Conservation (phyloP, 805 yeast species). For the Ogataea ramenticola region DNA sequence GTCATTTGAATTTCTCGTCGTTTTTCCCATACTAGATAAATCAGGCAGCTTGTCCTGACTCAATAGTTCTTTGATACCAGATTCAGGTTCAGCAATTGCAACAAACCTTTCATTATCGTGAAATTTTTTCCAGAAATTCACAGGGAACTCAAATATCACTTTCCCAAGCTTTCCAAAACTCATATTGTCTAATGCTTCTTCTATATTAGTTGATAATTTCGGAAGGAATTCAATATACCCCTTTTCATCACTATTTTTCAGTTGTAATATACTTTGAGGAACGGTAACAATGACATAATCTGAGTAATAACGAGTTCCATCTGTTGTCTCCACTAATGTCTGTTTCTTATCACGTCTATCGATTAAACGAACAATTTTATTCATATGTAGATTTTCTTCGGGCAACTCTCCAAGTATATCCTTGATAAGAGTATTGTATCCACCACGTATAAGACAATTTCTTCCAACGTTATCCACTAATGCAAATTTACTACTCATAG, state of each 20-base stretch:
- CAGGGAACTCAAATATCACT: constrained; percentile 59
- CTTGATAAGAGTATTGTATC: constrained; percentile 47
- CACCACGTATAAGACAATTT: constrained; percentile 60
- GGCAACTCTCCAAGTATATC: constrained; percentile 36
- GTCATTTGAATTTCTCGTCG: too few species aligned
- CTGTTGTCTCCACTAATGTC: constrained; percentile 26
- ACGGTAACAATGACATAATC: constrained; percentile 66
- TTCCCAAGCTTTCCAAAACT: constrained; percentile 70
- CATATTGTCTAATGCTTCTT: constrained; percentile 37
- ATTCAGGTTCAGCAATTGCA: constrained; percentile 33
- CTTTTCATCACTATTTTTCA: constrained; percentile 14
- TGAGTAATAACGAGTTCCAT: constrained; percentile 27
- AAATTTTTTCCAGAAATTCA: constrained; percentile 47
- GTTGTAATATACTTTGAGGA: constrained; percentile 64
- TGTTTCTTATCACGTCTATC: constrained; percentile 17
- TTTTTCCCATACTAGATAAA: too few species aligned
- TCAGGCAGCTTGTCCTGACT: constrained; percentile 3
- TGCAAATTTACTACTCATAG: constrained; percentile 68
- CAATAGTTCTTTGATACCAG: constrained; percentile 6
- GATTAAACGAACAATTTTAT: constrained; percentile 35
- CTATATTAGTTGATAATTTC: constrained; percentile 38
- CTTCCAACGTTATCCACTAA: constrained; percentile 71
- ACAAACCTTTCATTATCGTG: constrained; percentile 42
- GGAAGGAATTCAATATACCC: constrained; percentile 55
- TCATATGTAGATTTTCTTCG: constrained; percentile 28